Evolutionary conservation across 2,329 filamentous ascomycete genomes (phyloP), one percentile per base, ranked within the genome.

Genomic region (Pseudogymnoascus pannorum): DNA sequence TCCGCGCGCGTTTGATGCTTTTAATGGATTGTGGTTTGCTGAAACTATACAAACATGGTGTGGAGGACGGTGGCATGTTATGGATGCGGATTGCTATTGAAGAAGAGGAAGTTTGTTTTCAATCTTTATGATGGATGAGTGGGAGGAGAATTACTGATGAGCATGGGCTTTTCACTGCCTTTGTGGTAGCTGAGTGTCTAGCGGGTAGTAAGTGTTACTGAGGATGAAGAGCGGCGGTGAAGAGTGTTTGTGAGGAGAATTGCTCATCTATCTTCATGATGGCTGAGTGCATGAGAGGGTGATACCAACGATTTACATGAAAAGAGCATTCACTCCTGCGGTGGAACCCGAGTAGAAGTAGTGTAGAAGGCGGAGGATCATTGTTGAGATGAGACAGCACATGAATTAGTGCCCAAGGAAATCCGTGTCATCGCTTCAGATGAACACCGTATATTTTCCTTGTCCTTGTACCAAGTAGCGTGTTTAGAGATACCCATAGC

Each of bases 401-500:
- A 54, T 18, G 5, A 18, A 3, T 18, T 31, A 18, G n/a, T 29
- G 48, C 40, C 6, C 29, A 31, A n/a, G 18, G 31, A 11, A 31
- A 6, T 2, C 29, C 24, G 48, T 54, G 48, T 54, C 26, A 54
- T 54, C 48, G 48, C 48, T 54, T 54, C 48, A 54, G 48, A 54
- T 31, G n/a, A 31, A 31, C 44, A 54, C 48, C n/a, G 2, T 31
- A 12, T 31, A 7, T 54, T 51, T 29, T 14, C 18, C 26, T 54
- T 31, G 48, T 31, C 48, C 48, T 5, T 54, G 48, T 54, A 54
- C 16, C n/a, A 8, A 54, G 14, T 54, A 31, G 24, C 48, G 18
- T 54, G 48, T 54, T 54, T 54, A 54, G 16, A 54, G 38, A 42
- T 42, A 42, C 29, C 48, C 48, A 24, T 5, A 31, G 48, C 48